Base-by-base conservation (phyloP, 257 asterid species). In the Fraxinus anomala region DNA sequence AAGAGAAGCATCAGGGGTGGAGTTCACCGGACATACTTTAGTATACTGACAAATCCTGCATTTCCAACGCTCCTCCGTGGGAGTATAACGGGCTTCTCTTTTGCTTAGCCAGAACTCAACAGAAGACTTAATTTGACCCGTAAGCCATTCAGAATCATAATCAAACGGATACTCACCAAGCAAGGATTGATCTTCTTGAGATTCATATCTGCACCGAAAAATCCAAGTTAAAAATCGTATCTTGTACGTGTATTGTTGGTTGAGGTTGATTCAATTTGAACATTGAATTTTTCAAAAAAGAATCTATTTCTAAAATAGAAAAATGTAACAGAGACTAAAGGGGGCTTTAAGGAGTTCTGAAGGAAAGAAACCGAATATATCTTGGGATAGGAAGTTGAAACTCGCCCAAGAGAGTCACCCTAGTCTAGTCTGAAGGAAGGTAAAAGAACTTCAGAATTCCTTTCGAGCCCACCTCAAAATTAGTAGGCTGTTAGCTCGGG, bases 41-140 rank as follows among this genome's bases (percentile, higher is more conserved):
- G 83, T 84, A 56, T 88, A 95, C 42, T 83, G 81, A 79, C 99
- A 95, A 72, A 70, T 86, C 71, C 76, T 79, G 88, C 99, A 95
- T 86, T 95, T 95, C 98, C 98, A 93, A 19, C 89, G 94, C 80
- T 95, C 99, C 12, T 93, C 92, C 74, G 73, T 68, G 34, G 97
- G 88, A 80, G 94, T 56, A 76, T 82, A 93, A 76, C 74, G 74
- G 72, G 98, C 91, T 81, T 88, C 93, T 80, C 97, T 83, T 74
- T 88, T 81, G 33, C 97, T 92, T 76, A 8, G 76, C 99, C 99
- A 93, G 67, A 95, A 89, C 82, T 90, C 93, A 5, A 91, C 91
- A 51, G 89, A 86, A 67, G 87, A 86, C 83, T 82, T 86, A 1
- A 93, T 87, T 82, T 95, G 92, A 79, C 80, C 86, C 81, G 87